Evolutionary conservation across 148 eudicot genomes (phyloP).

Genomic region (Heliamphora exappendiculata): DNA sequence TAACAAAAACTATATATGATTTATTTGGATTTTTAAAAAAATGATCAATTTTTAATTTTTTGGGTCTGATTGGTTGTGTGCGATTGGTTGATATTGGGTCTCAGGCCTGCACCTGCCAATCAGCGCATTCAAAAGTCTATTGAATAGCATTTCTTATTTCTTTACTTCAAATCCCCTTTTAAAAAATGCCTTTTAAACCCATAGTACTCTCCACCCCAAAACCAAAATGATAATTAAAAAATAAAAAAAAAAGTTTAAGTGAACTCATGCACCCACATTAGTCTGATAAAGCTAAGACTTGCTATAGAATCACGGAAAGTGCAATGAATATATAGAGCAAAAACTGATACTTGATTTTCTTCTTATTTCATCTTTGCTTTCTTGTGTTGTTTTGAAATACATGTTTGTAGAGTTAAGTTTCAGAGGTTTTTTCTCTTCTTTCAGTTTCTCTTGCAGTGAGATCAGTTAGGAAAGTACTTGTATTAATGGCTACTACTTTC

Average conservation of each 20-base stretch:
- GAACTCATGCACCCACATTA: not conserved
- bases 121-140: no score
- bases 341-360: not conserved
- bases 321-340: not conserved
- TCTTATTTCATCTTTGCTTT: not conserved
- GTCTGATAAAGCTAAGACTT: not conserved
- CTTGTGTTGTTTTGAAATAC: not conserved
- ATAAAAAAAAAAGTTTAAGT: not conserved
- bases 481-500: constrained; percentile 2
- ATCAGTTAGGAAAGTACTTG: not conserved
- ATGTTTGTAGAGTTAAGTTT: not conserved
- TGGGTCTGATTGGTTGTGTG: no score
- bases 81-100: no score
- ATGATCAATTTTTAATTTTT: no score
- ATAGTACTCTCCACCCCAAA: no score
- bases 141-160: no score
- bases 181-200: no score
- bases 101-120: no score
- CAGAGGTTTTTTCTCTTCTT: not conserved
- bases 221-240: no score
- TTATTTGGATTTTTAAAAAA: no score
- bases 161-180: no score
- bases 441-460: not conserved
- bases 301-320: not conserved
- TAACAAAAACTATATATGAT: no score